Evolutionary conservation across 2,329 filamentous ascomycete species (phyloP), one percentile per base, ranked within the genome.

Genomic region (Aureobasidium mangrovei): DNA sequence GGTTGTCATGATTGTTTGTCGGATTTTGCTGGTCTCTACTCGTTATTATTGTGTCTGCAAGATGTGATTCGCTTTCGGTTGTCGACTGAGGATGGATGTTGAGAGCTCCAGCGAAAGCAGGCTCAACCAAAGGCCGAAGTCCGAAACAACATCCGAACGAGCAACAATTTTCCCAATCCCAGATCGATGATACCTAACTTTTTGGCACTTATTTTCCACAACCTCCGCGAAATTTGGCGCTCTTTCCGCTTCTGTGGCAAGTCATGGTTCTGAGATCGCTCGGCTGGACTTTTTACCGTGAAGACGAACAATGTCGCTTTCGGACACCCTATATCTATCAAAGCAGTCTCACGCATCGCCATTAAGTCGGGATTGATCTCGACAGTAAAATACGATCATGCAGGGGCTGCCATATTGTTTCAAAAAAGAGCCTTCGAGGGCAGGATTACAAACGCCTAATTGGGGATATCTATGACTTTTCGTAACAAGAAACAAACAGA

Each of bases 401-500:
- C 18, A 10, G 36, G 18, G 12, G 10, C 4, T 39, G 36, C 12
- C 12, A 27, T 39, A 26, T 38, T 18, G 18, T 18, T 18, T 36
- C 36, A 49, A 41, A 52, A 41, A 42, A 41, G 26, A 24, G 49
- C 49, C 49, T 43, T 44, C 39, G 27, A 36, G 40, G 49, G 39
- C 49, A 53, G 33, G 39, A 53, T 53, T 44, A 53, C 43, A 53
- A 53, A 36, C 40, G 49, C 49, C 40, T 53, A 53, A 27, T 7
- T 53, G 31, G 42, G 52, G 43, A 54, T 54, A 49, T 49, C 35
- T 54, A 44, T 47, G 43, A 55, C 53, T 49, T 48, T 55, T 55
- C 44, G 35, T 48, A 48, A 56, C 29, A 51, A 47, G 52, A 54
- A 54, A 45, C 41, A 53, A 44, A 53, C 39, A 43, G 49, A 53